phyloP scores from a whole-genome alignment of 2,329 filamentous ascomycete genomes.

The Parafenestella ontariensis region DNA sequence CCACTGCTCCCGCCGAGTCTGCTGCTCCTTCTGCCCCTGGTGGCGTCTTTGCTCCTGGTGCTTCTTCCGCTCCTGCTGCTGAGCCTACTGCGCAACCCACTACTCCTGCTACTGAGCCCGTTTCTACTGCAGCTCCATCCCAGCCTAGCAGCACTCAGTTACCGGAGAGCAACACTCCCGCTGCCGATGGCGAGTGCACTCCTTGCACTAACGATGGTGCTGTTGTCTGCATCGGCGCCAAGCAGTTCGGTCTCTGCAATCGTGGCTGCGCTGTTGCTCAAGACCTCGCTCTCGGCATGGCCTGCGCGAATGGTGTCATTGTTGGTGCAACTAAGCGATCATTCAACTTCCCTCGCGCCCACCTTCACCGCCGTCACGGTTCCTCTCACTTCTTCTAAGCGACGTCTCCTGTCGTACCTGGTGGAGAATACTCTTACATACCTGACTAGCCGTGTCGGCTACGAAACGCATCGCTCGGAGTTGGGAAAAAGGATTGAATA shows the following conservation, averaged over 20 bases:
- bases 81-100: slow-evolving; percentile 1
- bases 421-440: slow-evolving; percentile 8
- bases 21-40: slow-evolving; percentile 21
- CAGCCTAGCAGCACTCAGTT: slow-evolving; percentile 6
- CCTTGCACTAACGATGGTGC: slow-evolving; percentile 51
- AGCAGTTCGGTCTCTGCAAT: slow-evolving; percentile 55
- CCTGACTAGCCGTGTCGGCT: slow-evolving; percentile 12
- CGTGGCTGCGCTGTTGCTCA: slow-evolving; percentile 51
- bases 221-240: slow-evolving; percentile 53
- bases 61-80: slow-evolving; percentile 33
- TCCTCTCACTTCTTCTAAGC: slow-evolving; percentile 30
- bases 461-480: slow-evolving; percentile 31
- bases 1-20: not conserved
- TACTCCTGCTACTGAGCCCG: slow-evolving; percentile 18
- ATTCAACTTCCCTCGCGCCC: slow-evolving; percentile 31
- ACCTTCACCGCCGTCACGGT: slow-evolving; percentile 39
- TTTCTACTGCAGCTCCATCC: slow-evolving; percentile 12
- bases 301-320: slow-evolving; percentile 47
- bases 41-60: slow-evolving; percentile 38
- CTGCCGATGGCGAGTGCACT: slow-evolving; percentile 26
- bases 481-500: slow-evolving; percentile 22
- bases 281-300: slow-evolving; percentile 51
- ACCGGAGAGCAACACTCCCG: slow-evolving; percentile 15
- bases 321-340: slow-evolving; percentile 23
- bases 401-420: slow-evolving; percentile 1